A percentile compares a stretch with the other conserved stretches of the same genome.
These are phyloP conservation scores for Myriosclerotinia curreyana DNA, from an alignment of 2,329 filamentous ascomycete genomes.

Conservation along the genomic window DNA sequence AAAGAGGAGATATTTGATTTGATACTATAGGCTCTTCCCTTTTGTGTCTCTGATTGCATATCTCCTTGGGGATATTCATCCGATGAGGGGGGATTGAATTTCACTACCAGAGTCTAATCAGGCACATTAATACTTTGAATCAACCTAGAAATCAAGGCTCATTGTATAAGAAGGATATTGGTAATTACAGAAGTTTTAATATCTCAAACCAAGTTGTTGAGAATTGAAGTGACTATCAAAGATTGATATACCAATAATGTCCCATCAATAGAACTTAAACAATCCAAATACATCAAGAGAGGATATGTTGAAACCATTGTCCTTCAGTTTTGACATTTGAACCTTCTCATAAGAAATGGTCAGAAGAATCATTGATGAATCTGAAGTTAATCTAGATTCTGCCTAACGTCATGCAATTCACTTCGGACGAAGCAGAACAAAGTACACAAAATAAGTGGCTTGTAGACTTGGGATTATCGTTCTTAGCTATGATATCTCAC, in stretches of 20 bases:
- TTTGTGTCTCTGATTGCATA: not conserved
- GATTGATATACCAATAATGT: not conserved
- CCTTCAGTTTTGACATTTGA: not conserved
- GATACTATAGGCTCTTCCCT: not conserved
- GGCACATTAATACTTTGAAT: not conserved
- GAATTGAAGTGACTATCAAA: not conserved
- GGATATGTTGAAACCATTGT: not conserved
- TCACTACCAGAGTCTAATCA: not conserved
- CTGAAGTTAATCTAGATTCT: not conserved
- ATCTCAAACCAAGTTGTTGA: not conserved
- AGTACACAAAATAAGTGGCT: not conserved
- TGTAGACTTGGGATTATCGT: not conserved
- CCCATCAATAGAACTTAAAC: too few relatives aligned
- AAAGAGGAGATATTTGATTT: not conserved
- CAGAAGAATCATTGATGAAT: not conserved
- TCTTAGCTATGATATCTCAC: not conserved
- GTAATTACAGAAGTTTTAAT: not conserved
- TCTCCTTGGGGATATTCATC: not conserved
- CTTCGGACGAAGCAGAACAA: not conserved
- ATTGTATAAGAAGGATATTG: not conserved
- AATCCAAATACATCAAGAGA: not conserved
- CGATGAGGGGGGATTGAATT: rapidly evolving
- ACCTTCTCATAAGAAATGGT: not conserved
- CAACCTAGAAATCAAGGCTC: too few relatives aligned
- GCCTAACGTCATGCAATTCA: not conserved